Percentiles rank a stretch among this genome's conserved stretches.
Conservation (phyloP, 306 rosid genomes). For the Arachis stenosperma region DNA sequence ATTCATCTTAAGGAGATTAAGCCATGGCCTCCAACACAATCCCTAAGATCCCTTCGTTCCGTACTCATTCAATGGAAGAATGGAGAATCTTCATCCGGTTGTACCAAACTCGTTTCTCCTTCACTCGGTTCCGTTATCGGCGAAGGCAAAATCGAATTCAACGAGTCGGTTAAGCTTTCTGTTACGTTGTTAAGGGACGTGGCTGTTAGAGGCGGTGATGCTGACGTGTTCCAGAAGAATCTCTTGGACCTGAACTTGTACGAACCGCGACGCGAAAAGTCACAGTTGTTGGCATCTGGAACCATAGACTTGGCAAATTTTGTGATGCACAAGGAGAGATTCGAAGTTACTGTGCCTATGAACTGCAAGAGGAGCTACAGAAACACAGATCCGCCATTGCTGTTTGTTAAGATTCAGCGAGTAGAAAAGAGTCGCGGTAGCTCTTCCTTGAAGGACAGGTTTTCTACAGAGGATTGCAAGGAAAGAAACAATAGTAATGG, state of each 20-base stretch:
- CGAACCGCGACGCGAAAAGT: slow-evolving; percentile 79
- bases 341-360: slow-evolving; percentile 50
- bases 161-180: slow-evolving; percentile 62
- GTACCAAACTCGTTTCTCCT: slow-evolving; percentile 66
- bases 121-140: slow-evolving; percentile 68
- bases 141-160: slow-evolving; percentile 82
- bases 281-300: slow-evolving; percentile 74
- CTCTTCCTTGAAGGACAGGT: slow-evolving; percentile 47
- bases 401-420: slow-evolving; percentile 63
- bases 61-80: slow-evolving; percentile 80
- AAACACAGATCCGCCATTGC: slow-evolving; percentile 71
- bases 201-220: slow-evolving; percentile 62
- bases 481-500: slow-evolving; percentile 37
- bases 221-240: slow-evolving; percentile 72
- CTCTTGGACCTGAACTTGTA: slow-evolving; percentile 67
- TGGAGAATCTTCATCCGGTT: slow-evolving; percentile 71
- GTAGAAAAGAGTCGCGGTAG: slow-evolving; percentile 45
- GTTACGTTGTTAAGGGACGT: slow-evolving; percentile 67
- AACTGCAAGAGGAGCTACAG: slow-evolving; percentile 74
- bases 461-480: slow-evolving; percentile 53
- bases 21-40: slow-evolving; percentile 93
- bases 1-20: slow-evolving; percentile 73
- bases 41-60: slow-evolving; percentile 67
- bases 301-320: slow-evolving; percentile 69
- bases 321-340: slow-evolving; percentile 57